Percentiles rank a stretch among this genome's conserved stretches.
phyloP scores from a whole-genome alignment of 176 grass and related monocot genomes.

The Juncus inflexus region DNA sequence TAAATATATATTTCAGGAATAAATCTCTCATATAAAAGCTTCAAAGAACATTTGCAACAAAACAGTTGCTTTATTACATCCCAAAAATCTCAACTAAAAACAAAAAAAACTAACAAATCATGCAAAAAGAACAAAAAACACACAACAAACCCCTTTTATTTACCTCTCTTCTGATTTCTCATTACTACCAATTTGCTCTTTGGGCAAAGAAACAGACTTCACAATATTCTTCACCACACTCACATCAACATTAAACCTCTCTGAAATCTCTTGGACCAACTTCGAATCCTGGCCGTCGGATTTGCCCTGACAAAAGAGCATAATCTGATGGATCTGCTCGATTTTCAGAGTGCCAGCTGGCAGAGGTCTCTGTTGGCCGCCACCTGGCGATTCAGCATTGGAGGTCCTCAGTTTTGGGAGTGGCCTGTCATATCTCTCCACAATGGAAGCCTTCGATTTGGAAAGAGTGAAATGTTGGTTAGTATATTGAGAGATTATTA shows the following conservation, averaged over 20 bases:
- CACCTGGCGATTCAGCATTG: neutral
- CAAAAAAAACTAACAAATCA: neutral
- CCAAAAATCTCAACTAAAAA: conserved; percentile 2
- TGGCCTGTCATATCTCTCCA: conserved; percentile 8
- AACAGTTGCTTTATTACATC: conserved; percentile 22
- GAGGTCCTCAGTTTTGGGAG: conserved; percentile 26
- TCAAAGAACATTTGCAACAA: conserved; percentile 2
- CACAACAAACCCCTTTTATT: neutral
- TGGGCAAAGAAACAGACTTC: conserved; percentile 24
- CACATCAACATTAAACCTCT: conserved; percentile 21
- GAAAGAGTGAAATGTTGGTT: too few species aligned
- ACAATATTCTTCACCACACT: conserved; percentile 22
- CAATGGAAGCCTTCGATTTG: conserved; percentile 20
- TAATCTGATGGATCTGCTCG: conserved; percentile 26
- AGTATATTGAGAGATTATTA: too few species aligned
- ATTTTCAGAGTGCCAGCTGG: conserved; percentile 25
- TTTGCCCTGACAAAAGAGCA: conserved; percentile 26
- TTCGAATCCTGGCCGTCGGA: conserved; percentile 3
- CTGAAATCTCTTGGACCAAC: conserved; percentile 15
- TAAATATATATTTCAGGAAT: too few species aligned
- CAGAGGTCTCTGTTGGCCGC: neutral
- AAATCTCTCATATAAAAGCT: neutral
- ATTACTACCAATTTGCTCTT: conserved; percentile 13
- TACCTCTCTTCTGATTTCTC: conserved; percentile 10
- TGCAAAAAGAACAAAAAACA: neutral